These are phyloP conservation scores for Zygoascus tannicola DNA, from an alignment of 805 yeast species.

Conservation along the genomic window DNA sequence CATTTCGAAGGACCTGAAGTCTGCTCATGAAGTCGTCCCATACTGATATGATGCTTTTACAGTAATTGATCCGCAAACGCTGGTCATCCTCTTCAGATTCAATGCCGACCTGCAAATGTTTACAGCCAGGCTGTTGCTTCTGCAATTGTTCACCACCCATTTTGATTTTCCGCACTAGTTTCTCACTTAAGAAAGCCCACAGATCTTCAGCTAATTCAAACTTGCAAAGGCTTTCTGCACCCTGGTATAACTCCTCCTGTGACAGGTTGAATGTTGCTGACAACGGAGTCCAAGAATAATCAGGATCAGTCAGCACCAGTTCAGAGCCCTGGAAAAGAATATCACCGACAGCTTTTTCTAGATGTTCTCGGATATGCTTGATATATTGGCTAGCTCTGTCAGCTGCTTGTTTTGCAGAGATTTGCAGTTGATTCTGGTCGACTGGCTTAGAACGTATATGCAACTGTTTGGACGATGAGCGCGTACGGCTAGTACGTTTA, in stretches of 20 bases:
- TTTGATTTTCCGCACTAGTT: slow-evolving; percentile 3
- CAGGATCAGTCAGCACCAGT: neutral
- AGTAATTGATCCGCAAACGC: neutral
- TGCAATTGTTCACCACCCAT: neutral
- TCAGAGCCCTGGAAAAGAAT: slow-evolving; percentile 9
- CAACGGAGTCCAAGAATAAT: too few relatives aligned
- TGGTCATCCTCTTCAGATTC: slow-evolving; percentile 2
- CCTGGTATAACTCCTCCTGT: slow-evolving; percentile 24
- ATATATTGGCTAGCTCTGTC: slow-evolving; percentile 7
- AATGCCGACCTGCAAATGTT: too few relatives aligned
- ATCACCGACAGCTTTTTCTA: slow-evolving; percentile 12
- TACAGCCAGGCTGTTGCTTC: too few relatives aligned
- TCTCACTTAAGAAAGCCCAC: slow-evolving; percentile 15
- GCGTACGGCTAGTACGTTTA: neutral
- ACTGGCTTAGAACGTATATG: neutral
- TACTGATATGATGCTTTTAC: neutral
- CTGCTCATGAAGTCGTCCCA: slow-evolving; percentile 17
- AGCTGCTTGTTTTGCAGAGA: neutral
- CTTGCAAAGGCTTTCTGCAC: slow-evolving; percentile 25
- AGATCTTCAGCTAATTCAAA: slow-evolving; percentile 18
- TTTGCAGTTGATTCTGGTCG: neutral
- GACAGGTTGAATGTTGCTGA: slow-evolving; percentile 9
- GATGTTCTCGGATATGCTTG: slow-evolving; percentile 10
- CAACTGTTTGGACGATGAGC: neutral
- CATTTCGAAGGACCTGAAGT: slow-evolving; percentile 18